These are phyloP conservation scores for Hippophae tibetana DNA, from an alignment of 306 rosid species.

Conservation along the genomic window DNA sequence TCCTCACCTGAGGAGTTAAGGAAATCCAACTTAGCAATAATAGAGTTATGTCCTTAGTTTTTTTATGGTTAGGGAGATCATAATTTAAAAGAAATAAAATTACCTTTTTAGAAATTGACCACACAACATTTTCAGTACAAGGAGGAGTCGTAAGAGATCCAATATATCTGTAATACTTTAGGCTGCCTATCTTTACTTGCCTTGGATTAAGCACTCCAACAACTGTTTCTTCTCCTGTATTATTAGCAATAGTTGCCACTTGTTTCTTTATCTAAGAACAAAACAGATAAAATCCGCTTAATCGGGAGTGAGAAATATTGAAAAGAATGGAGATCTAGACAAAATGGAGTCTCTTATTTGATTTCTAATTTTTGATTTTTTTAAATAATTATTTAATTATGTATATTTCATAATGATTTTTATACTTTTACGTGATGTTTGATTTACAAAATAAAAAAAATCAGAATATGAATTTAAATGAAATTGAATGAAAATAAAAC, in stretches of 20 bases:
- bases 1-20: constrained; percentile 29
- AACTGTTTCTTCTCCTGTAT: constrained; percentile 3
- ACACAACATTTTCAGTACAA: constrained; percentile 47
- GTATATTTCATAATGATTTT: too few species aligned
- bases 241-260: constrained; percentile 22
- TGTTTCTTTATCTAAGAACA: constrained; percentile 24
- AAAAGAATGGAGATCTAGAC: background rate
- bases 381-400: too few species aligned
- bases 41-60: background rate
- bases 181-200: constrained; percentile 12
- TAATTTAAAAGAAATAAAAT: background rate
- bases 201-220: constrained; percentile 39
- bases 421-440: accelerated
- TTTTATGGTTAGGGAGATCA: background rate
- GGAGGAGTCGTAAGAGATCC: constrained; percentile 82
- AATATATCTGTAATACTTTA: constrained; percentile 44
- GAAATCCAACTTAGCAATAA: background rate
- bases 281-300: background rate
- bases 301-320: background rate
- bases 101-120: constrained; percentile 43
- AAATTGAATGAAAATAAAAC: too few species aligned
- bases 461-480: too few species aligned
- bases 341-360: too few species aligned
- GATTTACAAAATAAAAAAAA: too few species aligned
- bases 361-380: too few species aligned